Evolutionary conservation across 306 rosid species (phyloP), one percentile per base, ranked within the genome.

Genomic region (Citrullus mucosospermus): DNA sequence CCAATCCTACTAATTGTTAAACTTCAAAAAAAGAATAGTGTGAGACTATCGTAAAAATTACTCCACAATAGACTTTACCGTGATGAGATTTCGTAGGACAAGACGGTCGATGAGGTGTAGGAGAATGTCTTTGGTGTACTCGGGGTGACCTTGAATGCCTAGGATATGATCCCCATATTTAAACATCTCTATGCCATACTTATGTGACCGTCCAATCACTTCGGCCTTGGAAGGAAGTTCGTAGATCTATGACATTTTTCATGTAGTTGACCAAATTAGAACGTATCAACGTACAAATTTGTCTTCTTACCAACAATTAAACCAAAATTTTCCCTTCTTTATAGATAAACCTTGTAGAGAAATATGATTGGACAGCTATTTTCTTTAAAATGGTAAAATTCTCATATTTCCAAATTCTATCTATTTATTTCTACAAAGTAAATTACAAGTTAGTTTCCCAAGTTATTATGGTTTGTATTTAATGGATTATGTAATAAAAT

Each of bases 81-180:
- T 34, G 53, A 94, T 83, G 59, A 68, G 77, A 36, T 84, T 65
- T 8, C 84, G 88, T 1, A 83, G 82, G 25, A 81, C 80, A 8
- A 94, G 88, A 15, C 95, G 98, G 18, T 94, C 93, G 53, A 90
- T 85, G 14, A 92, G 87, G 82, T 92, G 88, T 0, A 87, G 75
- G 36, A 93, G 58, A 71, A 94, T 90, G 86, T 94, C 98, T 66
- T 80, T 70, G 59, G 83, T 85, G 87, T 89, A 95, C 73, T 95
- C 98, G 14, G 98, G 98, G 82, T 95, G 98, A 20, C 98, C 98
- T 82, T 95, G 98, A 76, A 92, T 95, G 28, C 98, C 96, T 86
- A 95, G 63, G 0, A 95, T 88, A 83, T 92, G 88, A 17, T 95
- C 92, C 16, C 89, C 96, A 53, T 79, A 84, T 79, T 28, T 84